phyloP scores from a whole-genome alignment of 2,329 filamentous ascomycete species.

The Phialophora chinensis region DNA sequence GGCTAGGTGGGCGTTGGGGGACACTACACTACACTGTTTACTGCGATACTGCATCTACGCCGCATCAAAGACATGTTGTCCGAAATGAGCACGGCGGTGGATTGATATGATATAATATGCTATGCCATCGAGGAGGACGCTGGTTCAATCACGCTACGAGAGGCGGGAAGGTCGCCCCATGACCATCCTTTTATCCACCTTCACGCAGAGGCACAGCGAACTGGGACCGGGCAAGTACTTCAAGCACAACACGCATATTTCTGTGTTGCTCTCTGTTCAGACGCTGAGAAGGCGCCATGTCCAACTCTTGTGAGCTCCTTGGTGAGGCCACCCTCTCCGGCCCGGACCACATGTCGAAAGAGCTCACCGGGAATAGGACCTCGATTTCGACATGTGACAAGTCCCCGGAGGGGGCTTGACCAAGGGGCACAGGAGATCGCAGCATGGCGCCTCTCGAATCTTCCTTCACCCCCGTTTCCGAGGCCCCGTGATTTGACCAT shows the following conservation, averaged over 20 bases:
- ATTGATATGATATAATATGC: neutral
- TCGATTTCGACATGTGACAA: neutral
- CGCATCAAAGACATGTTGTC: neutral
- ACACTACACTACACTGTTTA: too few species aligned
- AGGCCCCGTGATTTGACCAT: too few species aligned
- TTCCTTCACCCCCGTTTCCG: neutral
- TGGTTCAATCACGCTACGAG: neutral
- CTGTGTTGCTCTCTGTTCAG: neutral
- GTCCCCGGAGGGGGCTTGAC: neutral
- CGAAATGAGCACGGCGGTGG: neutral
- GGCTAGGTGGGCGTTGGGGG: too few species aligned
- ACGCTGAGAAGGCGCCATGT: neutral
- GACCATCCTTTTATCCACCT: neutral
- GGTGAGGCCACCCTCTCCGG: neutral
- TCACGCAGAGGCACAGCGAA: neutral
- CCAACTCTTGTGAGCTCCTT: neutral
- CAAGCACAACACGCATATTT: neutral
- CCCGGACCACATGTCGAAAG: neutral
- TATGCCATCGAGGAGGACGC: neutral
- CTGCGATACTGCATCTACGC: neutral
- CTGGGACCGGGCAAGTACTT: neutral
- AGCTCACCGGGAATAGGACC: neutral
- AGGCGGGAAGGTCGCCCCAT: too few species aligned
- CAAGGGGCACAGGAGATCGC: slow-evolving; percentile 4
- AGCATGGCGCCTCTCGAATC: neutral